Evolutionary conservation across 192 early-diverging fungal genomes (phyloP), one percentile per base, ranked within the genome.

Genomic region (Backusella macrospora): DNA sequence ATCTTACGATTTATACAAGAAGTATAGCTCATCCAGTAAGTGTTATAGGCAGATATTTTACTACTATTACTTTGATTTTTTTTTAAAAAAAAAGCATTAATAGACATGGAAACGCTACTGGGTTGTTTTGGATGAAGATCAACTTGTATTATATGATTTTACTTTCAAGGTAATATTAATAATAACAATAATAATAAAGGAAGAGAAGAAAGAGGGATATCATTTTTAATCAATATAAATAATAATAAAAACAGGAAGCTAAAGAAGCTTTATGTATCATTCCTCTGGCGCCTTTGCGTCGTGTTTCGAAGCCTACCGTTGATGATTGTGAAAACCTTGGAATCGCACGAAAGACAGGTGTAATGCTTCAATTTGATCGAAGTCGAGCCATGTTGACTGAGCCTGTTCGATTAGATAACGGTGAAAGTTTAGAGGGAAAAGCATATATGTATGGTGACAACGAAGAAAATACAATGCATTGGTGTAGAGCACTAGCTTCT

Each of bases 71-170:
- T 46, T 46, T 46, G 10, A 14, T 46, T 46, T 46, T 18, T 10
- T 59, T 23, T 55, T 4, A 0, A 55, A 10, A 46, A 5, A 45
- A 6, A 10, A 15, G 5, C 23, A 26, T 68, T 8, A 46, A 34
- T 34, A 68, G 67, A 68, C 67, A 23, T 68, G 67, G 67, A 68
- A 68, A 68, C 67, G 67, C 6, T 68, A 68, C 18, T 68, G 67
- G 67, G 67, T 34, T 13, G 26, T 26, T 46, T 29, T 68, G 42
- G 44, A 47, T 15, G 45, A 47, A 29, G 44, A 68, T 34, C 42
- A 68, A 44, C 15, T 68, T 16, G 5, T 68, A 44, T 37, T 68
- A 21, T 42, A 68, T 16, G 67, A 68, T 26, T 68, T 68, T 15
- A 68, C 67, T 29, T 68, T 45, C 45, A 68, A 68, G 45, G 67